Evolutionary conservation across 1,139 yeast species (phyloP).

Genomic region (Nakaseomyces bracarensis): DNA sequence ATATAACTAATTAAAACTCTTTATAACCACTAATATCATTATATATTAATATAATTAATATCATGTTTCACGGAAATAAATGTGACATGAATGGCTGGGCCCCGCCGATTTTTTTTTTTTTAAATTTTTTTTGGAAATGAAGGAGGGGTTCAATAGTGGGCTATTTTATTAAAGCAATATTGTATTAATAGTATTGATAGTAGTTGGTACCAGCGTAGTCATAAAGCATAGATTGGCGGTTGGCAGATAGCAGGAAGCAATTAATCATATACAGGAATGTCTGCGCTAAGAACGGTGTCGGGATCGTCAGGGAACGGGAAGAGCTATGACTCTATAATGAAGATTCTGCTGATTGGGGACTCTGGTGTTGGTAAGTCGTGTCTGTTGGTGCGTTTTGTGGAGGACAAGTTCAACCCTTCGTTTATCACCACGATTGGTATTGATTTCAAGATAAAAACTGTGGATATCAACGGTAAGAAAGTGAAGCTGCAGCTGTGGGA

Average conservation of each 20-base stretch:
- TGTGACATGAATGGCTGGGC: background rate
- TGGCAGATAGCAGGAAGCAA: background rate
- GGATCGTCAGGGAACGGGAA: slow-evolving; percentile 35
- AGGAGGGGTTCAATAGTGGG: background rate
- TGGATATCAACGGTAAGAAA: slow-evolving; percentile 84
- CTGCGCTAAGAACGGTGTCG: slow-evolving; percentile 28
- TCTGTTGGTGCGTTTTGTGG: slow-evolving; percentile 85
- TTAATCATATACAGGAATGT: slow-evolving; percentile 17
- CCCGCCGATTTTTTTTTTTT: too few species aligned
- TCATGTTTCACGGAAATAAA: too few species aligned
- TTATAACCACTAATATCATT: too few species aligned
- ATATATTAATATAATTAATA: background rate
- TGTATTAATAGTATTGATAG: too few species aligned
- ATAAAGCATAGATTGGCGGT: background rate
- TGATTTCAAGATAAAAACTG: slow-evolving; percentile 94
- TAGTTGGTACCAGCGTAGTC: too few species aligned
- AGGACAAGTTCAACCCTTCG: slow-evolving; percentile 92
- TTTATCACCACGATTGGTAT: slow-evolving; percentile 97
- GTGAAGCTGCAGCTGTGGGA: slow-evolving; percentile 98
- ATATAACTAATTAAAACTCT: too few species aligned
- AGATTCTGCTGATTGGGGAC: slow-evolving; percentile 89
- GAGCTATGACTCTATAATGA: slow-evolving; percentile 90
- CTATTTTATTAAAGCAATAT: too few species aligned
- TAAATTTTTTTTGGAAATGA: too few species aligned
- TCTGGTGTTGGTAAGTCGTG: slow-evolving; percentile 98